These are phyloP conservation scores for Pseudocercospora musae DNA, from an alignment of 2,329 filamentous ascomycete species.

Conservation along the genomic window DNA sequence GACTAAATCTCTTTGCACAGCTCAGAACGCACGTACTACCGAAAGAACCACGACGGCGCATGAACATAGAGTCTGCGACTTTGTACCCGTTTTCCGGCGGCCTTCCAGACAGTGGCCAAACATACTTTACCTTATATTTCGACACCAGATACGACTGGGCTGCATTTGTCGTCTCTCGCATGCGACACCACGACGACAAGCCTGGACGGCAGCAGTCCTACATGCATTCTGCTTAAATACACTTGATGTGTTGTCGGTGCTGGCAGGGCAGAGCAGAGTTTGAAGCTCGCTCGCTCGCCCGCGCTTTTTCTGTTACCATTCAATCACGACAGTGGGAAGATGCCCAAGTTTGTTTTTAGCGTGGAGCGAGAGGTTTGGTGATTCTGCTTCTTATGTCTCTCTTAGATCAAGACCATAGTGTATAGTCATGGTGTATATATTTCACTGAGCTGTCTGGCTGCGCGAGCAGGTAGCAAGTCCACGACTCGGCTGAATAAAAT, in stretches of 20 bases:
- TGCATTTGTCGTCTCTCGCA: background rate
- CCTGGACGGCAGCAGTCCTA: background rate
- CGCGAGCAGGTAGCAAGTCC: background rate
- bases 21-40: conserved; percentile 9
- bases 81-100: conserved; percentile 15
- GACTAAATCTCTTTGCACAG: conserved; percentile 18
- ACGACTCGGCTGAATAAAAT: background rate
- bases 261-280: conserved; percentile 7
- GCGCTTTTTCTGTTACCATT: background rate
- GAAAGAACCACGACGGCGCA: conserved; percentile 12
- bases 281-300: background rate
- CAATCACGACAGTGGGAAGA: background rate
- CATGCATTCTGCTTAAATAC: conserved; percentile 1
- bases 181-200: background rate
- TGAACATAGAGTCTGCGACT: conserved; percentile 17
- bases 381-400: background rate
- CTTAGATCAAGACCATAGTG: background rate
- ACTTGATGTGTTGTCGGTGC: conserved; percentile 20
- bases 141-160: conserved; percentile 4
- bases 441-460: conserved; percentile 1
- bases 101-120: background rate
- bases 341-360: background rate
- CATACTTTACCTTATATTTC: background rate
- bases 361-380: conserved; percentile 2
- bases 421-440: conserved; percentile 4